Percentiles rank a stretch among this genome's conserved stretches.
Evolutionary conservation across 257 asterid species (phyloP).

Genomic region (Ehretia macrophylla): DNA sequence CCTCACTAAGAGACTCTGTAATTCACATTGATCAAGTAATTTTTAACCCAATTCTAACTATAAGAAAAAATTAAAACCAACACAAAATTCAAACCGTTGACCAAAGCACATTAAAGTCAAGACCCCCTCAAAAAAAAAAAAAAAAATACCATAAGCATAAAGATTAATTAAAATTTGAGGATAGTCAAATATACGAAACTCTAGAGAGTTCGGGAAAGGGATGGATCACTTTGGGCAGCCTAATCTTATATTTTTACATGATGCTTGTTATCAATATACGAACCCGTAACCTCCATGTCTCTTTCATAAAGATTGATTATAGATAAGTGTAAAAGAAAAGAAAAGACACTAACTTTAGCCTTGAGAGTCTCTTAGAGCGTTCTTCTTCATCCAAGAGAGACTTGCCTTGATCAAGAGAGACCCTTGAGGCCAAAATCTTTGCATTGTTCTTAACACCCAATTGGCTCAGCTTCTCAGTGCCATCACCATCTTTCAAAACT

Average conservation of each 20-base stretch:
- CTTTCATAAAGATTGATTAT: too few species aligned
- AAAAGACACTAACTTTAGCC: conserved; percentile 54
- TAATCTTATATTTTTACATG: too few species aligned
- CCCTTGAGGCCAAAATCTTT: conserved; percentile 73
- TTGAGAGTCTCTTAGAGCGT: conserved; percentile 57
- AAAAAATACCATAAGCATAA: too few species aligned
- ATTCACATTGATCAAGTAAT: neutral
- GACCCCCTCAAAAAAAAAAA: too few species aligned
- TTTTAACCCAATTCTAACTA: neutral
- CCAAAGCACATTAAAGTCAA: conserved; percentile 4
- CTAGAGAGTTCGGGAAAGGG: too few species aligned
- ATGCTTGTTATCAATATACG: too few species aligned
- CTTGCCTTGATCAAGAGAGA: conserved; percentile 60
- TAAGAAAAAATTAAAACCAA: neutral
- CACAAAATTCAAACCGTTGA: neutral
- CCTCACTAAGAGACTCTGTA: neutral
- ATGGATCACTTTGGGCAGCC: too few species aligned
- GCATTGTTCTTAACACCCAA: conserved; percentile 75
- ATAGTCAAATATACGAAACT: too few species aligned
- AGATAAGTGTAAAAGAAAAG: too few species aligned
- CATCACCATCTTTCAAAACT: conserved; percentile 64
- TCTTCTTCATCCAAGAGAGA: conserved; percentile 71
- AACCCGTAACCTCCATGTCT: too few species aligned
- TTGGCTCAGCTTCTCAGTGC: conserved; percentile 50
- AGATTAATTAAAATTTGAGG: too few species aligned